Percentiles rank a stretch among this genome's conserved stretches.
phyloP scores from a whole-genome alignment of 768 basidiomycete genomes.

The Mycena vitilis region DNA sequence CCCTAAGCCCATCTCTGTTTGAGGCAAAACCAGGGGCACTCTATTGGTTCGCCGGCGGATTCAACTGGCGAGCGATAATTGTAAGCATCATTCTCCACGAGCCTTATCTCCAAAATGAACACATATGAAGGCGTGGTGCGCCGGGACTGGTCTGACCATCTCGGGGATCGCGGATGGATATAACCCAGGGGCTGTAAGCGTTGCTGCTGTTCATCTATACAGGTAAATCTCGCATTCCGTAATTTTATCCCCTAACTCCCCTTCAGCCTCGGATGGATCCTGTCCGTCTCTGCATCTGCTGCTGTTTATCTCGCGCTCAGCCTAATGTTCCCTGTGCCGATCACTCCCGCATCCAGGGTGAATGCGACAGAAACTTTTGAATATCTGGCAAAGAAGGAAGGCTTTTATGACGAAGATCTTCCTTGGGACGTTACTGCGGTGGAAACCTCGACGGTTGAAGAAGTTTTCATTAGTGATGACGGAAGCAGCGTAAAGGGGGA shows the following conservation, averaged over 20 bases:
- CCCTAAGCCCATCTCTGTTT: constrained; percentile 31
- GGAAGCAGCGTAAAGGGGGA: constrained; percentile 23
- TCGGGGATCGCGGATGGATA: constrained; percentile 33
- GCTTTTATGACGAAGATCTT: constrained; percentile 34
- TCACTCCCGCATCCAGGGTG: constrained; percentile 19
- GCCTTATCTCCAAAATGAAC: neutral
- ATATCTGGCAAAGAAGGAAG: constrained; percentile 32
- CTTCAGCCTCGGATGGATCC: constrained; percentile 30
- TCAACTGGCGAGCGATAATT: constrained; percentile 36
- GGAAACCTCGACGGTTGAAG: neutral
- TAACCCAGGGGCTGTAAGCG: constrained; percentile 21
- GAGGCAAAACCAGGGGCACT: constrained; percentile 28
- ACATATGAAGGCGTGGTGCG: constrained; percentile 26
- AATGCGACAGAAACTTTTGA: constrained; percentile 20
- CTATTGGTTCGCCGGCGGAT: constrained; percentile 35
- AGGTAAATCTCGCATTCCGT: neutral
- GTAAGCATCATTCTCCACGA: constrained; percentile 9
- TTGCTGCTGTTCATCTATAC: constrained; percentile 31
- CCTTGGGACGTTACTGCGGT: constrained; percentile 32
- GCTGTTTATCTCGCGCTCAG: constrained; percentile 27
- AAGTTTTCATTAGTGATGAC: constrained; percentile 21
- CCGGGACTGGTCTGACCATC: constrained; percentile 31
- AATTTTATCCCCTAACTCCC: neutral
- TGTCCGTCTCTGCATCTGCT: constrained; percentile 30
- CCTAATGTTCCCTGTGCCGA: constrained; percentile 32